Conservation (phyloP, 129 eudicot genomes). For the Flaveria bidentis region DNA sequence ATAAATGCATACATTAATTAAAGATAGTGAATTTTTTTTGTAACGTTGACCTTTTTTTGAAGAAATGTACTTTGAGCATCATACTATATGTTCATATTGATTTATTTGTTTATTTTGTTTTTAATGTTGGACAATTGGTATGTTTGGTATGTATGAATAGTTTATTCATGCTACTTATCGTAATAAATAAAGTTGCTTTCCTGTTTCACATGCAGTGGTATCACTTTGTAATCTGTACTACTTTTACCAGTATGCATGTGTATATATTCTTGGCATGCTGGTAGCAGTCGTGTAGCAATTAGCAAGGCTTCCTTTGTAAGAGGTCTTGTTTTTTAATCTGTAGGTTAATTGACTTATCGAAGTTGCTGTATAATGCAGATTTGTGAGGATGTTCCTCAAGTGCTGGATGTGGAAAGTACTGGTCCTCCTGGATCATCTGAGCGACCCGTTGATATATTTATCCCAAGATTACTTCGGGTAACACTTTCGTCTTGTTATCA, state of each 20-base stretch:
- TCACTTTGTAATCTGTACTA: background rate
- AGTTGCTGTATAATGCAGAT: slow-evolving; percentile 49
- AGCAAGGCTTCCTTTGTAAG: background rate
- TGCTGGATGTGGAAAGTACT: slow-evolving; percentile 78
- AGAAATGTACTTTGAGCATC: background rate
- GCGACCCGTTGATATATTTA: slow-evolving; percentile 79
- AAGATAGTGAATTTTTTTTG: background rate
- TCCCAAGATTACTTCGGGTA: slow-evolving; percentile 82
- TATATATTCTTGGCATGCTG: background rate
- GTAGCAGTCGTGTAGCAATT: background rate
- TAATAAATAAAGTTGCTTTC: background rate
- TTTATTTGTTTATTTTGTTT: background rate
- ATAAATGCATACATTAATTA: background rate
- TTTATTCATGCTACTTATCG: background rate
- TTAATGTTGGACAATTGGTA: background rate
- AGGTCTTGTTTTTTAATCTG: background rate
- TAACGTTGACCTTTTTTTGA: background rate
- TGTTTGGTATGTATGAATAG: background rate
- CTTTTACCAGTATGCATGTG: background rate
- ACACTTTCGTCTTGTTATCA: slow-evolving; percentile 13
- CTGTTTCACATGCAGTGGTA: background rate
- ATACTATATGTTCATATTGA: background rate
- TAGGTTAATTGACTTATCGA: slow-evolving; percentile 7
- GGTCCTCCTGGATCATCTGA: slow-evolving; percentile 91
- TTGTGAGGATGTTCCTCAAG: slow-evolving; percentile 95